A percentile compares a stretch with the other conserved stretches of the same genome.
Conservation (phyloP, 2,329 filamentous ascomycete genomes). For the Beauveria caledonica region DNA sequence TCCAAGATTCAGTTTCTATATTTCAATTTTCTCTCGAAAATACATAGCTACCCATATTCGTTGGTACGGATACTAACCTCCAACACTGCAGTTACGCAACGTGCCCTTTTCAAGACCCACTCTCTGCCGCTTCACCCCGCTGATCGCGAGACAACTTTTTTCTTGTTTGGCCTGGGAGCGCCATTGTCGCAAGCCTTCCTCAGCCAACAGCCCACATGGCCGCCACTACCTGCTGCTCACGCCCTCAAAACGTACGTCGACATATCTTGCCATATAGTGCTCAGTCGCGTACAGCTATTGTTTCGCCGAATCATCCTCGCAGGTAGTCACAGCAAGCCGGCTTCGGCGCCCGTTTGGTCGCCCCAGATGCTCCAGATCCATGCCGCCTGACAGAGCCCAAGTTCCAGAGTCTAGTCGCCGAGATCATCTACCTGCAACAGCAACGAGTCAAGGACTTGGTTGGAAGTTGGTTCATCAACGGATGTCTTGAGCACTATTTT, state of each 20-base stretch:
- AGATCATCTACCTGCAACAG: neutral
- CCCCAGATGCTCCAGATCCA: neutral
- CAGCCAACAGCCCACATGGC: neutral
- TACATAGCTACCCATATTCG: too few relatives aligned
- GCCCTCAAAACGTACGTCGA: neutral
- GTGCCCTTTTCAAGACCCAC: neutral
- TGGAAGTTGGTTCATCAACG: conserved; percentile 1
- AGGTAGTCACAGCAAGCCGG: neutral
- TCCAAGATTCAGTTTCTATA: too few relatives aligned
- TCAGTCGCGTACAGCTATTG: too few relatives aligned
- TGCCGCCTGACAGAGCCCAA: neutral
- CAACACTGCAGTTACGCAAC: too few relatives aligned
- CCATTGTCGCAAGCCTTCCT: neutral
- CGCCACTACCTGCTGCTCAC: neutral
- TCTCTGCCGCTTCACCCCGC: neutral
- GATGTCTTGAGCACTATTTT: too few relatives aligned
- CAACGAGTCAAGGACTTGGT: neutral
- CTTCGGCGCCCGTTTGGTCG: neutral
- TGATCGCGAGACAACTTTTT: neutral
- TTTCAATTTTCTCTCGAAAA: too few relatives aligned
- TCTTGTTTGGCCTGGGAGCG: neutral
- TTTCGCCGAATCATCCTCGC: neutral
- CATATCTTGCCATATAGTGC: neutral
- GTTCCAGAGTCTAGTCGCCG: neutral
- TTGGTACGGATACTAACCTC: too few relatives aligned